These are phyloP conservation scores for Cladosporium sp. DNA, from an alignment of 2,329 filamentous ascomycete species.

Conservation along the genomic window DNA sequence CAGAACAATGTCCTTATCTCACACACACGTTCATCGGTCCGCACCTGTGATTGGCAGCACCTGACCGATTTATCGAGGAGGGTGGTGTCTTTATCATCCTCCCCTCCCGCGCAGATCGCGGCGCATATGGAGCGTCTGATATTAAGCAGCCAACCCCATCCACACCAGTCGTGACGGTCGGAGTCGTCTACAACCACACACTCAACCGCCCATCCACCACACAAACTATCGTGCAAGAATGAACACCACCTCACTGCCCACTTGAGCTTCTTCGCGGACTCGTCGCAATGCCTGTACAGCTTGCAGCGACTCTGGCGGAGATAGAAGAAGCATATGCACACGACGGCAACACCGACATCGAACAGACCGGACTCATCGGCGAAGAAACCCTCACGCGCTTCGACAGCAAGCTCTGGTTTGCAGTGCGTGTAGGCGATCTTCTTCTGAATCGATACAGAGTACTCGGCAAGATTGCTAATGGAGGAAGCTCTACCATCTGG, in stretches of 20 bases:
- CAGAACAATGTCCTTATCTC: too few relatives aligned
- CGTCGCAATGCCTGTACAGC: neutral
- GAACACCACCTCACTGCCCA: neutral
- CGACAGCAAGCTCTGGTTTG: slow-evolving; percentile 7
- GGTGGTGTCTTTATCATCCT: neutral
- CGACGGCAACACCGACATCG: neutral
- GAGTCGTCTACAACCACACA: neutral
- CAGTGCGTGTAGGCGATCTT: slow-evolving; percentile 3
- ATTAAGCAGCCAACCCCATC: slow-evolving; percentile 4
- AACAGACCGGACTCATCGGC: slow-evolving; percentile 1
- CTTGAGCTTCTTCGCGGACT: neutral
- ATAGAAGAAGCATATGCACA: slow-evolving; percentile 10
- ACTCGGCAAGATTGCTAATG: slow-evolving; percentile 10
- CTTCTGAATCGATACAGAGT: slow-evolving; percentile 4
- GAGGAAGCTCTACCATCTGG: slow-evolving; percentile 9
- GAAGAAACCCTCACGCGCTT: slow-evolving; percentile 10
- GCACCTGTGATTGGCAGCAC: too few relatives aligned
- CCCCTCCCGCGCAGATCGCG: neutral
- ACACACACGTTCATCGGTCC: too few relatives aligned
- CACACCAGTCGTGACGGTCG: neutral
- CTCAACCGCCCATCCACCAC: too few relatives aligned
- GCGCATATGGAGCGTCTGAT: neutral
- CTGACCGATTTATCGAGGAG: neutral
- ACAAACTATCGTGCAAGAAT: neutral
- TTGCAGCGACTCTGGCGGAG: slow-evolving; percentile 9